A percentile compares a stretch with the other conserved stretches of the same genome.
phyloP scores from a whole-genome alignment of 2,329 filamentous ascomycete genomes.

The Huntiella savannae region DNA sequence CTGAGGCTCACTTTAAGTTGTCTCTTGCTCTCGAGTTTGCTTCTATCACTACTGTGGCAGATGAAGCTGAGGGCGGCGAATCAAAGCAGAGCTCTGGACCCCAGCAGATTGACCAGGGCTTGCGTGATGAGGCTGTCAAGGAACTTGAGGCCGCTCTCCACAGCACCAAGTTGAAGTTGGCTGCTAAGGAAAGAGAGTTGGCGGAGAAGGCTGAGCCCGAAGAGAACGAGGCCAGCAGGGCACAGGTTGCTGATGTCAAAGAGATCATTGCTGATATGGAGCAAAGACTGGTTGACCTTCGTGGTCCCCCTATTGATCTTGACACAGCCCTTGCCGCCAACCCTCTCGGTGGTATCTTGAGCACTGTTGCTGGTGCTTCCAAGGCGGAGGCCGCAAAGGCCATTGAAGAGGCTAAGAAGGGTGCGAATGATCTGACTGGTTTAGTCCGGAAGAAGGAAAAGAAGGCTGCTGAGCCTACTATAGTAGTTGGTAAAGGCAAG shows the following conservation, averaged over 20 bases:
- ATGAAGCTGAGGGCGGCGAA: constrained; percentile 26
- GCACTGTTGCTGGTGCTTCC: constrained; percentile 42
- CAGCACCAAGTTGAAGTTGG: constrained; percentile 51
- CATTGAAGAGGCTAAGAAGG: constrained; percentile 53
- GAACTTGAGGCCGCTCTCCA: constrained; percentile 58
- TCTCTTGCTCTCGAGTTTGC: constrained; percentile 89
- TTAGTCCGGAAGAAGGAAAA: constrained; percentile 48
- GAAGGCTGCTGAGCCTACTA: constrained; percentile 9
- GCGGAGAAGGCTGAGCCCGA: constrained; percentile 42
- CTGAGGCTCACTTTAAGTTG: constrained; percentile 91
- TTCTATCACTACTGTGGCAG: constrained; percentile 47
- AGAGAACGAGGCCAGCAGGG: constrained; percentile 43
- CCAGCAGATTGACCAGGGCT: constrained; percentile 41
- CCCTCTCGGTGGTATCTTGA: constrained; percentile 37
- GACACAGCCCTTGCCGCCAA: constrained; percentile 34
- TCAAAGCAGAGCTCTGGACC: constrained; percentile 20
- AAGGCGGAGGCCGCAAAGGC: constrained; percentile 40
- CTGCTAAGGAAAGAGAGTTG: constrained; percentile 49
- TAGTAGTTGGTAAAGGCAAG: constrained; percentile 20
- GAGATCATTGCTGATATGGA: constrained; percentile 66
- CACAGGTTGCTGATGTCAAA: constrained; percentile 52
- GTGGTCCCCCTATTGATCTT: constrained; percentile 40
- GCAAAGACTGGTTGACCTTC: constrained; percentile 51
- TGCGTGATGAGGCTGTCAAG: constrained; percentile 50
- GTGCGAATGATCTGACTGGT: constrained; percentile 54